Evolutionary conservation across 2,329 filamentous ascomycete species (phyloP), one percentile per base, ranked within the genome.

Genomic region (Aspergillus novofumigatus): DNA sequence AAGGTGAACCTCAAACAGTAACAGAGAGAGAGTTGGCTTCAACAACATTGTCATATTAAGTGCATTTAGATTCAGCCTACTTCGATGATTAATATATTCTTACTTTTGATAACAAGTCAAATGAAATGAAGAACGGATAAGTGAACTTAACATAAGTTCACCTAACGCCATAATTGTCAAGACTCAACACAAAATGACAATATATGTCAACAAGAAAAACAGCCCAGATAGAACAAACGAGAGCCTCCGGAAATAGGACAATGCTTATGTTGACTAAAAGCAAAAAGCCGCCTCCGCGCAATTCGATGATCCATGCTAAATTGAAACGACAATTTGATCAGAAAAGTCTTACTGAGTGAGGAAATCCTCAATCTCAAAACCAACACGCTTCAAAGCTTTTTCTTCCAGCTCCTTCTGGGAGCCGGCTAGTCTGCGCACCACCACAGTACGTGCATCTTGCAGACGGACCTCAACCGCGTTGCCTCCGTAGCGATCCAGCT

Each of bases 341-440:
- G 2, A 14, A 49, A 28, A 26, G 10, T n/a, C 45, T 63, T 49
- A 78, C 62, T 73, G 70, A 25, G 75, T 73, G 62, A 79, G 66
- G 59, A 73, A 95, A 75, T 97, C 92, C 54, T 89, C 84, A 61
- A 97, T 86, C 77, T 97, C 92, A 75, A 97, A 97, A 1, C 86
- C 88, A 51, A 96, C 77, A 60, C 92, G 80, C 58, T 91, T 81
- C 71, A 92, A 80, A 10, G 86, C 86, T 67, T 84, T 87, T 71
- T 90, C 87, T 59, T 87, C 86, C 61, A 91, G 70, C 26, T 75
- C 73, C 67, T 62, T 63, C 4, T 60, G 45, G 29, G 62, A 57
- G 9, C 65, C 73, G 48, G 60, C 56, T 35, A 64, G 50, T 52
- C 84, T 75, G 53, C 82, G 77, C 44, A 89, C 77, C 20, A 87